Evolutionary conservation across 2,329 filamentous ascomycete genomes (phyloP), one percentile per base, ranked within the genome.

Genomic region (Xylariaceae sp.): DNA sequence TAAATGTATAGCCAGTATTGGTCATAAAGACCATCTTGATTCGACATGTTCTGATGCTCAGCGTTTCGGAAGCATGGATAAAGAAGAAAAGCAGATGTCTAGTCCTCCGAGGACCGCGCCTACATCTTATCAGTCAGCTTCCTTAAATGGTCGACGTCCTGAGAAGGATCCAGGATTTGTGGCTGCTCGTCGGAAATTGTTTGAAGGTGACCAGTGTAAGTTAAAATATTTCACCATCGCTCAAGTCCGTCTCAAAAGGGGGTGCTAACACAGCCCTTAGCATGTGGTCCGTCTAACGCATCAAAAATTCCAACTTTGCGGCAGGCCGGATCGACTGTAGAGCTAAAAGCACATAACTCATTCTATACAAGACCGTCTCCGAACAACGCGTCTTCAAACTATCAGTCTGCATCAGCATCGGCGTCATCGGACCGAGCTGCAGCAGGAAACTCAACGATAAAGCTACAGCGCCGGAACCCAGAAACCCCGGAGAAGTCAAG

Each of bases 131-230:
- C 51, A 18, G 17, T 58, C 44, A 34, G 39, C 55, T 59, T 67
- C 67, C 57, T 62, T 60, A 34, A 57, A 42, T 30, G 37, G 44
- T 62, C 67, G 35, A 45, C 37, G 48, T 15, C 58, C 60, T 62
- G 70, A 67, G 44, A 71, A 69, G 66, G 66, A 72, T 61, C 69
- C 68, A 7, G 68, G 62, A 37, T 51, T 68, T 5, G 65, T 73
- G 18, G 62, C 69, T 10, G 72, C 73, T 59, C 68, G 68, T 15
- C 70, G 70, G 57, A 71, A 66, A 54, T 8, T 73, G 34, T 74
- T 75, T 58, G 72, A 75, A 55, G 49, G 60, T 42, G 57, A 58
- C 17, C 62, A 57, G 23, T 61, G 72, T 74, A 56, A 67, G 70
- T 68, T 34, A 35, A 35, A 15, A 55, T 35, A 34, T 9, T 48